These are phyloP conservation scores for Glomus cerebriforme DNA, from an alignment of 192 early-diverging fungal species.

Conservation along the genomic window DNA sequence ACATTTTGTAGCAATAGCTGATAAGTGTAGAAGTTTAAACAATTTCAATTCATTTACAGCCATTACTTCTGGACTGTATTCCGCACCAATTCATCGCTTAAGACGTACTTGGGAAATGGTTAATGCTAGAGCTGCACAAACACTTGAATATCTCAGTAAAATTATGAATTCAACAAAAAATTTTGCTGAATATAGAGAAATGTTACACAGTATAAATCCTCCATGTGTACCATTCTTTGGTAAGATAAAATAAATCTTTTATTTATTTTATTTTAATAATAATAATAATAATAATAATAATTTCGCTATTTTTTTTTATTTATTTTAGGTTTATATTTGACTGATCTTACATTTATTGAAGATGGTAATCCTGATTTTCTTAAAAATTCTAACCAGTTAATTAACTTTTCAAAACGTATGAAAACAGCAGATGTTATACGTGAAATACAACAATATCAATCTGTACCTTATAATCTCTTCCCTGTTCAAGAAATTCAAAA, in stretches of 20 bases:
- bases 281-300: neutral
- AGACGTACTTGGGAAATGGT: conserved; percentile 87
- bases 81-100: conserved; percentile 87
- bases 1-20: conserved; percentile 83
- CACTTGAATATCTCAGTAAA: conserved; percentile 64
- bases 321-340: conserved; percentile 70
- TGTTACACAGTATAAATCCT: conserved; percentile 81
- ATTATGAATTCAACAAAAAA: conserved; percentile 86
- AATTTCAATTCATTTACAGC: conserved; percentile 95
- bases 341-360: conserved; percentile 92
- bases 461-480: conserved; percentile 75
- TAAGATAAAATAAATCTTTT: conserved; percentile 10
- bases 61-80: conserved; percentile 86
- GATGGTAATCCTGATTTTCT: conserved; percentile 87
- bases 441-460: conserved; percentile 92
- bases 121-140: conserved; percentile 55
- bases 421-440: conserved; percentile 90
- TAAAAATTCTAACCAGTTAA: conserved; percentile 61
- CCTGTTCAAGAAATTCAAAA: conserved; percentile 84
- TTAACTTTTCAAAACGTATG: conserved; percentile 93
- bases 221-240: conserved; percentile 83
- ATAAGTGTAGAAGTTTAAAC: conserved; percentile 70
- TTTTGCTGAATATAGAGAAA: conserved; percentile 80
- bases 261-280: neutral
- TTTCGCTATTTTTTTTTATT: neutral